Conservation (phyloP, 1,284 basidiomycete genomes). For the Anthracocystis walkeri region DNA sequence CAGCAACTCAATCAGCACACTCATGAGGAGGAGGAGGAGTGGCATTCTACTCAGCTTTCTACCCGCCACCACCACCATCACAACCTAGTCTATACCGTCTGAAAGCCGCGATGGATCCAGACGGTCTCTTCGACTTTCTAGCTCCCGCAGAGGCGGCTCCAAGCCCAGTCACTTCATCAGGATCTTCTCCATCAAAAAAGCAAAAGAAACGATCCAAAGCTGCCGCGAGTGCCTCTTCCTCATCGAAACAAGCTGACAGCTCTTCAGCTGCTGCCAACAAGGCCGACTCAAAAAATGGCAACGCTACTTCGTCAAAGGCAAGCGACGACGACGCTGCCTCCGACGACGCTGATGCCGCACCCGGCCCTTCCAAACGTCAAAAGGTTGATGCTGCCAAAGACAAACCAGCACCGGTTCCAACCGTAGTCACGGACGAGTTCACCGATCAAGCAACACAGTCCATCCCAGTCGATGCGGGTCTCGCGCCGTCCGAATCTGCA, state of each 20-base stretch:
- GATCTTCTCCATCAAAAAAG: constrained; percentile 45
- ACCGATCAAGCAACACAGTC: constrained; percentile 48
- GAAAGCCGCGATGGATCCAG: constrained; percentile 45
- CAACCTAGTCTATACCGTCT: neutral
- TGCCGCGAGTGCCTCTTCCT: constrained; percentile 24
- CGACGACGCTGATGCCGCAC: constrained; percentile 23
- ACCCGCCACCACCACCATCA: constrained; percentile 6
- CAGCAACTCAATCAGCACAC: no score
- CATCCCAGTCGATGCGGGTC: constrained; percentile 33
- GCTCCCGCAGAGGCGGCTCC: constrained; percentile 38
- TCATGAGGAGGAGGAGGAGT: neutral
- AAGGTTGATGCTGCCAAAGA: constrained; percentile 16
- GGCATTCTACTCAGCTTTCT: neutral
- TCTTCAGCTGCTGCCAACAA: constrained; percentile 3
- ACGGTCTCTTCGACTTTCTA: constrained; percentile 55
- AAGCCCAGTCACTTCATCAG: constrained; percentile 28
- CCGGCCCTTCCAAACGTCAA: constrained; percentile 48
- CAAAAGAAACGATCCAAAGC: constrained; percentile 44
- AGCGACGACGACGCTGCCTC: constrained; percentile 18
- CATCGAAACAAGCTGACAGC: constrained; percentile 7
- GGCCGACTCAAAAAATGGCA: constrained; percentile 5
- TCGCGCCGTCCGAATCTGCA: constrained; percentile 25
- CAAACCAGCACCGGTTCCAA: constrained; percentile 41
- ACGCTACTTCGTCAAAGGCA: neutral
- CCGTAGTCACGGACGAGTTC: constrained; percentile 61